Percentiles rank a stretch among this genome's conserved stretches.
Evolutionary conservation across 108 stramenopile species (phyloP).

Genomic region (Pelagomonas calceolata): DNA sequence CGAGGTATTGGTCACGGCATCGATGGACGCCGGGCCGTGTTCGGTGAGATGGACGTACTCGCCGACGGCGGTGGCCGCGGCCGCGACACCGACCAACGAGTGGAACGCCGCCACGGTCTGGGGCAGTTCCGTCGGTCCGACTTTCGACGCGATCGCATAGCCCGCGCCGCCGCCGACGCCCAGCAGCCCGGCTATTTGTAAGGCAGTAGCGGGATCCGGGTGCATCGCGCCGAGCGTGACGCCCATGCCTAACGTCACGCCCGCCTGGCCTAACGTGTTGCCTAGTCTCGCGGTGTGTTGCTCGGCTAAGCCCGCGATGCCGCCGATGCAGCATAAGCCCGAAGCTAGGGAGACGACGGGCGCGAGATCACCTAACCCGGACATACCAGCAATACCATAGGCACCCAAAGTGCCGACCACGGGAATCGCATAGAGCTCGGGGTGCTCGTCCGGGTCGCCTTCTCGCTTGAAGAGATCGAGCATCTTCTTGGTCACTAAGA

Average conservation of each 20-base stretch:
- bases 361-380: conserved; percentile 71
- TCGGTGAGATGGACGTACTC: conserved; percentile 65
- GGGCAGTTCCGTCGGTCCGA: conserved; percentile 90
- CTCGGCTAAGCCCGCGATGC: conserved; percentile 84
- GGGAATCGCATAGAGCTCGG: conserved; percentile 90
- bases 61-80: conserved; percentile 74
- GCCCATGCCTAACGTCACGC: conserved; percentile 85
- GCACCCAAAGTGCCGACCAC: conserved; percentile 63
- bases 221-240: conserved; percentile 67
- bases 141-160: conserved; percentile 24
- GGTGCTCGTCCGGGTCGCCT: conserved; percentile 93
- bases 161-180: conserved; percentile 71
- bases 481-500: conserved; percentile 96
- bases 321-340: conserved; percentile 91
- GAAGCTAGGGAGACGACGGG: conserved; percentile 69
- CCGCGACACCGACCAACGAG: conserved; percentile 84
- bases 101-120: conserved; percentile 98
- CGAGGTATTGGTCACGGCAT: conserved; percentile 14
- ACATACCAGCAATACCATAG: conserved; percentile 56
- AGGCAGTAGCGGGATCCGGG: conserved; percentile 55
- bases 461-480: conserved; percentile 98
- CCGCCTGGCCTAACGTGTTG: conserved; percentile 86
- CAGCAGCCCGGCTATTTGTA: conserved; percentile 67
- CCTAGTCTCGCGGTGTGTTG: conserved; percentile 89
- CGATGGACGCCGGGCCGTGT: neutral